Conservation (phyloP, 805 yeast species). For the Wickerhamomyces chambardii region DNA sequence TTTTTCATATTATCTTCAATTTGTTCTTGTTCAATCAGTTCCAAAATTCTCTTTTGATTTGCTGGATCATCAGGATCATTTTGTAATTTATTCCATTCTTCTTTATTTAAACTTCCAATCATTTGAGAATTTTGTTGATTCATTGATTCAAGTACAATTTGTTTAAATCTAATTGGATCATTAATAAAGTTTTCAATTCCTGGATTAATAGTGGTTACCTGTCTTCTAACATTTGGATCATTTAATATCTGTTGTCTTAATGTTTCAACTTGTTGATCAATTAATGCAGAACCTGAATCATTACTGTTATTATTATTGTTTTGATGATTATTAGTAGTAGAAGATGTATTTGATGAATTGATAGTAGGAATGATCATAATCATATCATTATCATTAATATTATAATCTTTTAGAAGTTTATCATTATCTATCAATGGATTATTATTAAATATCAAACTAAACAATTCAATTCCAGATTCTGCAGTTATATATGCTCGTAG, state of each 20-base stretch:
- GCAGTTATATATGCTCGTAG: conserved; percentile 65
- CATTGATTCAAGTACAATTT: conserved; percentile 23
- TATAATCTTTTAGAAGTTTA: conserved; percentile 35
- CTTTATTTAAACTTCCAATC: conserved; percentile 11
- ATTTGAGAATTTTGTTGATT: conserved; percentile 21
- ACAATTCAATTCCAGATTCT: conserved; percentile 51
- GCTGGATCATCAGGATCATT: conserved; percentile 65
- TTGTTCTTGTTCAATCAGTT: conserved; percentile 58
- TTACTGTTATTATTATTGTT: too few relatives aligned
- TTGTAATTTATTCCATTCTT: conserved; percentile 44
- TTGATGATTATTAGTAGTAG: not conserved
- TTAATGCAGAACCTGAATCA: conserved; percentile 4
- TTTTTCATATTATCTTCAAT: conserved; percentile 72
- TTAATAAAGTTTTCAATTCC: conserved; percentile 34
- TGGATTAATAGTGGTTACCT: conserved; percentile 32
- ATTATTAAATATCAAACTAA: conserved; percentile 41
- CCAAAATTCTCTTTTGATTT: conserved; percentile 55
- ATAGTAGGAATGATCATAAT: conserved; percentile 22
- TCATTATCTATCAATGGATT: conserved; percentile 23
- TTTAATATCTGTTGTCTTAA: conserved; percentile 38
- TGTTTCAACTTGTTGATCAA: conserved; percentile 28
- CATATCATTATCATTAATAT: conserved; percentile 51
- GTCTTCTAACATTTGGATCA: conserved; percentile 30
- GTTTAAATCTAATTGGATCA: conserved; percentile 39
- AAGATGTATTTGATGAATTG: not conserved